phyloP scores from a whole-genome alignment of 2,329 filamentous ascomycete genomes.

The Aureobasidium sp. region DNA sequence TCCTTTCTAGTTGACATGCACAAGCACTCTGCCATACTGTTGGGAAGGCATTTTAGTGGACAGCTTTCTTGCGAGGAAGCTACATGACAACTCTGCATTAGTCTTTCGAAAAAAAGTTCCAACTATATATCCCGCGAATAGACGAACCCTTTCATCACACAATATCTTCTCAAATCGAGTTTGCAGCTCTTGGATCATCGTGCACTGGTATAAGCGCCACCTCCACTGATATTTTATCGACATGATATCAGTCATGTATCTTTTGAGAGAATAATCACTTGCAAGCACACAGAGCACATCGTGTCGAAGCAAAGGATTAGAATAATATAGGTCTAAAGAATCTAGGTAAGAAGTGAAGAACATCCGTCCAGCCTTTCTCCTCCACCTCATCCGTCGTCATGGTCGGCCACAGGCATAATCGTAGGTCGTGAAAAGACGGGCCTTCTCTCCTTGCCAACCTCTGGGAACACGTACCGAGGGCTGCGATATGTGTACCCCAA shows the following conservation, averaged over 20 bases:
- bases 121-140: not conserved
- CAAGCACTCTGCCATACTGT: not conserved
- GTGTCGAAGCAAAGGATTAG: not conserved
- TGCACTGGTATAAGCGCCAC: too few species aligned
- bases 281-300: not conserved
- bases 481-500: conserved; percentile 77
- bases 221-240: too few species aligned
- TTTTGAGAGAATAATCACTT: not conserved
- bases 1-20: conserved; percentile 70
- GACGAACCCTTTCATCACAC: not conserved
- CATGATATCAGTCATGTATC: not conserved
- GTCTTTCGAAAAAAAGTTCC: not conserved
- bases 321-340: not conserved
- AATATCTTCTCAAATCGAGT: not conserved
- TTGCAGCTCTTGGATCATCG: too few species aligned
- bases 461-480: conserved; percentile 4
- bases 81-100: not conserved
- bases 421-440: conserved; percentile 10
- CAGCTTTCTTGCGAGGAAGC: not conserved
- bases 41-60: not conserved
- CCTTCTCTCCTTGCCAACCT: not conserved
- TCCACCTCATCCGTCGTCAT: not conserved
- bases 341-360: conserved; percentile 5
- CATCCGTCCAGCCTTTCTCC: not conserved
- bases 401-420: conserved; percentile 6